These are phyloP conservation scores for Pseudonitzschia multiseries DNA, from an alignment of 108 stramenopile species.

Conservation along the genomic window DNA sequence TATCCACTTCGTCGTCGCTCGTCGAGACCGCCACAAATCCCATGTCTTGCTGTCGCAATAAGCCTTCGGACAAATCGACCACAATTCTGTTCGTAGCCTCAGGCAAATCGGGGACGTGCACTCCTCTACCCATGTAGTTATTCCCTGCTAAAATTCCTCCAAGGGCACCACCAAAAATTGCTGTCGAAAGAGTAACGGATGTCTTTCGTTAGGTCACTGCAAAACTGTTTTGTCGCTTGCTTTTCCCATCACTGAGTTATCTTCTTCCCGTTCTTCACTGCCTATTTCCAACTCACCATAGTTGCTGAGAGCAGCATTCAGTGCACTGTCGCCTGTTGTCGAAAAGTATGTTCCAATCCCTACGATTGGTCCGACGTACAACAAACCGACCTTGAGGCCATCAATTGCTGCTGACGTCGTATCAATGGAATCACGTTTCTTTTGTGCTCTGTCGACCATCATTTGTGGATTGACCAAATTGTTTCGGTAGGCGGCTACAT, in stretches of 20 bases:
- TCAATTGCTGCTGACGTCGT: conserved; percentile 22
- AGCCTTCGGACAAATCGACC: conserved; percentile 36
- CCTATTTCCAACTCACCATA: conserved; percentile 12
- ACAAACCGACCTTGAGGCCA: conserved; percentile 30
- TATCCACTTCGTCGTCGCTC: neutral
- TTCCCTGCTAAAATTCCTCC: conserved; percentile 26
- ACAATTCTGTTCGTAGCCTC: conserved; percentile 39
- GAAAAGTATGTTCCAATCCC: conserved; percentile 20
- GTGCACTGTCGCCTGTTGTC: neutral
- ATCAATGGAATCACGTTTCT: conserved; percentile 29
- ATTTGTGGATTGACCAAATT: conserved; percentile 22
- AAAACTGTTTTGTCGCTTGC: neutral
- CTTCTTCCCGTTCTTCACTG: neutral
- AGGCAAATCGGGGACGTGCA: conserved; percentile 27
- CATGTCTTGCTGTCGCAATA: conserved; percentile 33
- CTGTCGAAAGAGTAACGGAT: neutral
- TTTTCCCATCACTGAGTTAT: neutral
- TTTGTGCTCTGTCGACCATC: conserved; percentile 35
- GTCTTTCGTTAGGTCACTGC: neutral
- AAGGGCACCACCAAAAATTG: conserved; percentile 21
- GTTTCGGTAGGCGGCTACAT: conserved; percentile 43
- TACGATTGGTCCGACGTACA: conserved; percentile 27
- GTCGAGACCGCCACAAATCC: conserved; percentile 36
- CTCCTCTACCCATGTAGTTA: conserved; percentile 25
- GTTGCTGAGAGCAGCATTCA: conserved; percentile 17